Conservation (phyloP, 2,329 filamentous ascomycete species). For the Huntiella omanensis region DNA sequence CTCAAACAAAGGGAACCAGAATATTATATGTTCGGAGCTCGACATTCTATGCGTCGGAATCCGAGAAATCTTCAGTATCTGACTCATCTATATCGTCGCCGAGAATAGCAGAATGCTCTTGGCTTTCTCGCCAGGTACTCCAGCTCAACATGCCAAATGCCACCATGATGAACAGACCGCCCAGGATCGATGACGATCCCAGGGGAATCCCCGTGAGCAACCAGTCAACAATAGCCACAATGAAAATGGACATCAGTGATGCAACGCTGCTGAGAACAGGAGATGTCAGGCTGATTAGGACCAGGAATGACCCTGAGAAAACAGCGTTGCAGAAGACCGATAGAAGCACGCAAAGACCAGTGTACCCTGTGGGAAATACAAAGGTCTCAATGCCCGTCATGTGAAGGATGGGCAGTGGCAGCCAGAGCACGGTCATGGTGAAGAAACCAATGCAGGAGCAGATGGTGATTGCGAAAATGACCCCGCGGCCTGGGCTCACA, state of each 20-base stretch:
- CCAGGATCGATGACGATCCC: constrained; percentile 54
- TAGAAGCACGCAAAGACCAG: constrained; percentile 61
- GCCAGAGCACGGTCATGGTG: constrained; percentile 75
- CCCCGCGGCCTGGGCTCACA: constrained; percentile 64
- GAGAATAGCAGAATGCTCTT: constrained; percentile 54
- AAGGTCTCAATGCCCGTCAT: constrained; percentile 62
- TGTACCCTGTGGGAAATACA: constrained; percentile 57
- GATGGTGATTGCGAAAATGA: constrained; percentile 89
- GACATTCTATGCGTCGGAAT: constrained; percentile 3
- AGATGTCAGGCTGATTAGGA: constrained; percentile 80
- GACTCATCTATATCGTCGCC: constrained; percentile 25
- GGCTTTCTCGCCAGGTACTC: constrained; percentile 88
- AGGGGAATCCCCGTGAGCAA: constrained; percentile 60
- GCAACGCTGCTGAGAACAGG: constrained; percentile 87
- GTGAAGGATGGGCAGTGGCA: constrained; percentile 75
- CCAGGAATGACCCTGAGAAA: constrained; percentile 83
- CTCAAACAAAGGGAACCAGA: background rate
- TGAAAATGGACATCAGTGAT: constrained; percentile 85
- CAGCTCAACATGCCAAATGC: constrained; percentile 78
- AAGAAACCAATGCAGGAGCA: constrained; percentile 74
- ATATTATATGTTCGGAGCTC: too few species aligned
- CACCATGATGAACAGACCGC: constrained; percentile 71
- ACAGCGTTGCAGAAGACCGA: constrained; percentile 74
- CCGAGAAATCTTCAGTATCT: constrained; percentile 7
- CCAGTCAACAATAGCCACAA: constrained; percentile 87